phyloP scores from a whole-genome alignment of 371 early-diverging fungal genomes.

The Rhizopus stolonifer region DNA sequence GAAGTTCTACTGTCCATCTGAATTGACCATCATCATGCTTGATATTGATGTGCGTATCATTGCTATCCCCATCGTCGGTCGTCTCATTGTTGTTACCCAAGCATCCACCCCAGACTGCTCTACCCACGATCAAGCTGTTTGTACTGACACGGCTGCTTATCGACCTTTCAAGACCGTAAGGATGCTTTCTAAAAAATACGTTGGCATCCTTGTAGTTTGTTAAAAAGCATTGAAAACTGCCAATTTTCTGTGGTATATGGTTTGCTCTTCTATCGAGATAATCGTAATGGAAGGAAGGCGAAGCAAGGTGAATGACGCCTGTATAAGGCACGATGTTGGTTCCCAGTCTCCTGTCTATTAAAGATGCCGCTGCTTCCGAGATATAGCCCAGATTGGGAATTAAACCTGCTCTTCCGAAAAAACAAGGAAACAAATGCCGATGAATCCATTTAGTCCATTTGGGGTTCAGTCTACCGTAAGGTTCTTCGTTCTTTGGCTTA shows the following conservation, averaged over 20 bases:
- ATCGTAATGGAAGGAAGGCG: constrained; percentile 79
- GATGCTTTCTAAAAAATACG: constrained; percentile 70
- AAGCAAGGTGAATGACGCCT: constrained; percentile 72
- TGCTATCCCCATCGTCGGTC: constrained; percentile 19
- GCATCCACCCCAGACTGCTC: constrained; percentile 40
- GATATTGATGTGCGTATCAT: constrained; percentile 7
- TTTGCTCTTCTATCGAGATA: constrained; percentile 49
- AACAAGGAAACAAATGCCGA: constrained; percentile 82
- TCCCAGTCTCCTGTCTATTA: constrained; percentile 74
- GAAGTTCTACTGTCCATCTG: constrained; percentile 65
- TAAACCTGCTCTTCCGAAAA: constrained; percentile 86
- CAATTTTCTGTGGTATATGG: constrained; percentile 73
- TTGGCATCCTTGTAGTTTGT: constrained; percentile 82
- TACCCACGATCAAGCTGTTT: background rate
- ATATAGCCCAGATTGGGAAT: constrained; percentile 90
- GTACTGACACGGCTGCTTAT: constrained; percentile 4
- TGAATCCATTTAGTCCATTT: constrained; percentile 97
- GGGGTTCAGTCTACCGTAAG: constrained; percentile 87
- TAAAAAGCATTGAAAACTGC: constrained; percentile 86
- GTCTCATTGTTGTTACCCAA: constrained; percentile 12
- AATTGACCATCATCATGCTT: constrained; percentile 23
- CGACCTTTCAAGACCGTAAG: constrained; percentile 36
- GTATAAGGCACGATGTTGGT: constrained; percentile 85
- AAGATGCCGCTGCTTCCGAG: constrained; percentile 84
- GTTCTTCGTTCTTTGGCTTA: constrained; percentile 95